Evolutionary conservation across 1,284 basidiomycete genomes (phyloP).

Genomic region (Sphagnurus paluster): DNA sequence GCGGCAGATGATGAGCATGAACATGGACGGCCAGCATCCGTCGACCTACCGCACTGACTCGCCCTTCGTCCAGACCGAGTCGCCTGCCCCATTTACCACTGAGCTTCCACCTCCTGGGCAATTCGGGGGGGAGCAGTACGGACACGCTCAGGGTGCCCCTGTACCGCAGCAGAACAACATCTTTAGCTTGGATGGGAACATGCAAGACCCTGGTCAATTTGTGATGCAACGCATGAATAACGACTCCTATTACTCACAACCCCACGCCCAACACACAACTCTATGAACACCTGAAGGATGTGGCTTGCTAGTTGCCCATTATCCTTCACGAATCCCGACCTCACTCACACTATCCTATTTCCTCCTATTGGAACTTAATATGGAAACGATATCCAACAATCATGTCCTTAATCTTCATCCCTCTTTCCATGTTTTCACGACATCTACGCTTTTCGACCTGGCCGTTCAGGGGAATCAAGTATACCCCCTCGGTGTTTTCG

Average conservation of each 20-base stretch:
- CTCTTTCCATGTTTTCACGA: not conserved
- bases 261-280: constrained; percentile 18
- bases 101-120: constrained; percentile 37
- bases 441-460: not conserved
- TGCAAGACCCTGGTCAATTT: constrained; percentile 19
- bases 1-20: constrained; percentile 41
- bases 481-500: not conserved
- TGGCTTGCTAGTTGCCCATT: too few relatives aligned
- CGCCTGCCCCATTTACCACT: constrained; percentile 30
- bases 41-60: constrained; percentile 32
- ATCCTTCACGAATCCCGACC: too few relatives aligned
- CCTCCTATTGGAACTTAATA: constrained; percentile 3
- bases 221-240: constrained; percentile 16
- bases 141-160: not conserved
- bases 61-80: constrained; percentile 27
- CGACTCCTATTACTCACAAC: constrained; percentile 14
- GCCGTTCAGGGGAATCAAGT: not conserved
- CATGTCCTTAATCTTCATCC: constrained; percentile 3
- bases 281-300: too few relatives aligned
- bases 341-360: constrained; percentile 3
- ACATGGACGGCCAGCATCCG: constrained; percentile 18
- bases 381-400: constrained; percentile 1
- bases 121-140: constrained; percentile 18
- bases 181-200: constrained; percentile 6
- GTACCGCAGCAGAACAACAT: constrained; percentile 6